Conservation (phyloP, 2,329 filamentous ascomycete genomes). For the Rhexocercosporidium sp. region DNA sequence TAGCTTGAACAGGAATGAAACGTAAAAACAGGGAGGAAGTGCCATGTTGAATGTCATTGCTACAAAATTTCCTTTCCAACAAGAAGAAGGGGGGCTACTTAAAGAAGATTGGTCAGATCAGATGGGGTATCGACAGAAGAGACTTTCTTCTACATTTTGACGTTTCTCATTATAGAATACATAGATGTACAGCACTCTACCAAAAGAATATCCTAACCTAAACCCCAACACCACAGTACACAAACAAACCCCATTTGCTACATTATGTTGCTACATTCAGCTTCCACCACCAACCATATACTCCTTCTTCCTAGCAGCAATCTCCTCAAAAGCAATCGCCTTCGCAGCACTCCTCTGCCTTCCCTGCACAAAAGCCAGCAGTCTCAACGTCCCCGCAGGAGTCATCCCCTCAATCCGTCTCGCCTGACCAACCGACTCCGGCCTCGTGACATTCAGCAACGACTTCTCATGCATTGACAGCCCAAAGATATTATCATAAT, state of each 20-base stretch:
- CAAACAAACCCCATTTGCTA: not conserved
- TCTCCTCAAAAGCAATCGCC: conserved; percentile 28
- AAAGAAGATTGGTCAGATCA: too few relatives aligned
- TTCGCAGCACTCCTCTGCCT: conserved; percentile 28
- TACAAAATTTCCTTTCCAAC: too few relatives aligned
- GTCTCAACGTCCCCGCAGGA: conserved; percentile 61
- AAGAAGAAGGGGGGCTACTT: too few relatives aligned
- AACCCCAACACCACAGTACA: not conserved
- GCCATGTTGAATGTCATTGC: too few relatives aligned
- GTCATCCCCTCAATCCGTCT: conserved; percentile 82
- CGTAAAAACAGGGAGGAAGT: too few relatives aligned
- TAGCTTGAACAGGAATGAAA: too few relatives aligned
- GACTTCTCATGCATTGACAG: conserved; percentile 81
- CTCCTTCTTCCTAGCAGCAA: conserved; percentile 25
- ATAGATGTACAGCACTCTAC: not conserved
- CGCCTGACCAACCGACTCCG: conserved; percentile 89
- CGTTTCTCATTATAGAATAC: not conserved
- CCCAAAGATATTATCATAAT: conserved; percentile 76
- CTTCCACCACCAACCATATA: conserved; percentile 17
- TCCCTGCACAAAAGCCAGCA: conserved; percentile 64
- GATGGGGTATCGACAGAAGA: too few relatives aligned
- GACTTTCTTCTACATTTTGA: not conserved
- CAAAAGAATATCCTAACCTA: not conserved
- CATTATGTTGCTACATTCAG: not conserved
- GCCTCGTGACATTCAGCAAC: conserved; percentile 70